Evolutionary conservation across 2,329 filamentous ascomycete species (phyloP).

Genomic region (Pestalotiopsis fici): DNA sequence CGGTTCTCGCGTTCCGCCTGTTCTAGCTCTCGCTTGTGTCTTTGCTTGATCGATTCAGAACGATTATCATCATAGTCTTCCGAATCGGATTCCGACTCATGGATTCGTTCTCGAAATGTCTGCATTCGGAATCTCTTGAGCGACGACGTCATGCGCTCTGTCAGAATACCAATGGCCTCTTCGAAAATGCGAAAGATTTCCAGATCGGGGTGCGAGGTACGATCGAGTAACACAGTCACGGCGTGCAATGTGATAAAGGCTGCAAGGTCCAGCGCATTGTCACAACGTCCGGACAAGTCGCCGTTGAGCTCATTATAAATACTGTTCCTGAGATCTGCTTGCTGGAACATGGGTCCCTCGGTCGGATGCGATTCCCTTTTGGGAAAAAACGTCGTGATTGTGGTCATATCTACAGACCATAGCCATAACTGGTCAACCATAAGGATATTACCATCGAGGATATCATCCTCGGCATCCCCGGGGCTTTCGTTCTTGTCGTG

Average conservation of each 20-base stretch:
- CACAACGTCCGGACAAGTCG: conserved; percentile 62
- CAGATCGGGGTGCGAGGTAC: conserved; percentile 60
- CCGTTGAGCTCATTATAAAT: conserved; percentile 68
- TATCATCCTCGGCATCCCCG: conserved; percentile 30
- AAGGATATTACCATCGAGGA: conserved; percentile 58
- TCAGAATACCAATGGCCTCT: conserved; percentile 65
- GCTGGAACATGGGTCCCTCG: conserved; percentile 57
- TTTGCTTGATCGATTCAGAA: conserved; percentile 42
- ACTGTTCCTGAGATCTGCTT: conserved; percentile 63
- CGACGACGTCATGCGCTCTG: conserved; percentile 62
- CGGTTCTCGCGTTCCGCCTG: conserved; percentile 58
- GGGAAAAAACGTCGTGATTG: conserved; percentile 55
- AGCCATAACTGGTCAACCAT: conserved; percentile 71
- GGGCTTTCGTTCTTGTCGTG: conserved; percentile 30
- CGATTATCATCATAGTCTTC: conserved; percentile 42
- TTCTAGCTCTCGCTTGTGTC: conserved; percentile 39
- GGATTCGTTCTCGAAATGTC: conserved; percentile 49
- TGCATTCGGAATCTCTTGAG: conserved; percentile 63
- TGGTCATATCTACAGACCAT: conserved; percentile 56
- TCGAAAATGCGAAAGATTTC: conserved; percentile 68
- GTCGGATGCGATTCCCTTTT: conserved; percentile 54
- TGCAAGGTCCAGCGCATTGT: conserved; percentile 62
- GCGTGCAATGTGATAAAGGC: conserved; percentile 64
- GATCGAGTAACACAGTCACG: conserved; percentile 61
- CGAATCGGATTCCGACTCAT: conserved; percentile 34